Base-by-base conservation (phyloP, 177 flowering plant genomes). In the Vitis hybrid region DNA sequence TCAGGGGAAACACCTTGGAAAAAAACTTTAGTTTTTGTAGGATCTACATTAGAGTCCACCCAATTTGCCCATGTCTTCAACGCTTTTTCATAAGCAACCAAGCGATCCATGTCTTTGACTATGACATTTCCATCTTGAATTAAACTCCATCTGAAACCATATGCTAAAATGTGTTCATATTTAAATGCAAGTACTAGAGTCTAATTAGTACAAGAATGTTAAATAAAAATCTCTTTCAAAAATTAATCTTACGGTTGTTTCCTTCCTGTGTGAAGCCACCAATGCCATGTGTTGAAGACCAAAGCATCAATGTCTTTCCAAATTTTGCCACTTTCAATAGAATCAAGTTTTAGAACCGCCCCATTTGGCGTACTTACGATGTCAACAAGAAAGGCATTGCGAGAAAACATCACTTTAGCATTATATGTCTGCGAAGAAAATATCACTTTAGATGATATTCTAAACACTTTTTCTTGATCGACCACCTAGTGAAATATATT, bases 281-380 rank as follows among this genome's bases (percentile, higher is more conserved):
- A 84, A 73, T 87, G 91, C 85, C 85, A 86, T 6, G 86, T 64
- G 64, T 86, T 80, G 84, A 86, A 84, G 69, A 88, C 77, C 73
- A 88, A 70, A 1, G 80, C 15, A 69, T 86, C 84, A 2, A 62
- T 56, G 1, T 68, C 75, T 60, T 77, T 75, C 91, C 91, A 88
- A n/a, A 49, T 2, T 9, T 64, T 62, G 11, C 82, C 82, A 30
- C 71, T 52, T 21, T 62, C 63, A 2, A 87, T 79, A 0, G 89
- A 83, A 59, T 82, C 83, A 0, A 88, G 84, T 40, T 75, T 74
- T 15, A 86, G 66, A 11, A 83, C 76, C 18, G 77, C 46, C 0
- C 82, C 86, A 3, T 13, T 27, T n/a, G 52, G 55, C 48, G 65
- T 69, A 6, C 18, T 40, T 11, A 77, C 82, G 1, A 86, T 54